phyloP scores from a whole-genome alignment of 306 rosid genomes.

The Oxytropis ochrocephala region DNA sequence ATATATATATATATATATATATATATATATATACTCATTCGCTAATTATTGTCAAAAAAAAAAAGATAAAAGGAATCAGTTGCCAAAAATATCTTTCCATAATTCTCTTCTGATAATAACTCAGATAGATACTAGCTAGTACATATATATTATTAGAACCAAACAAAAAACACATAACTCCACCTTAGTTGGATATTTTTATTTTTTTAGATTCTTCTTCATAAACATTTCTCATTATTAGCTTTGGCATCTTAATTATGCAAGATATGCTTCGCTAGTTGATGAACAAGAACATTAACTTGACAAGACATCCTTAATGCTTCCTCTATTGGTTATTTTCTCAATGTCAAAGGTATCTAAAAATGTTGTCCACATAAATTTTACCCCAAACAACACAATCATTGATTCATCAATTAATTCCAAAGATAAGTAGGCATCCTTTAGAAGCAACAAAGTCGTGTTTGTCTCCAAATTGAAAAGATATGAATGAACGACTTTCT shows the following conservation, averaged over 20 bases:
- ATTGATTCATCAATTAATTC: neutral
- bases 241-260: neutral
- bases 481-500: neutral
- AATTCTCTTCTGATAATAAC: slow-evolving; percentile 7
- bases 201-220: slow-evolving; percentile 9
- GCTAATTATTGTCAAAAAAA: neutral
- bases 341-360: slow-evolving; percentile 5
- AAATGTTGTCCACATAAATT: slow-evolving; percentile 6
- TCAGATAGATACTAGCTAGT: neutral
- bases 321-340: neutral
- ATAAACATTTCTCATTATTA: neutral
- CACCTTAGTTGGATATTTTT: neutral
- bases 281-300: neutral
- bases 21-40: neutral
- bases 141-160: neutral
- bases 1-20: too few relatives aligned
- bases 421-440: slow-evolving; percentile 21
- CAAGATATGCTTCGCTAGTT: neutral
- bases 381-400: slow-evolving; percentile 2
- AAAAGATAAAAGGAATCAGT: neutral
- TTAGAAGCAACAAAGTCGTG: slow-evolving; percentile 17
- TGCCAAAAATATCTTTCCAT: neutral
- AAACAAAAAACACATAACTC: neutral
- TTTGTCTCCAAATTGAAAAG: neutral
- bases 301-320: neutral